Evolutionary conservation across 2,329 filamentous ascomycete species (phyloP).

Genomic region (Coleophoma crateriformis): DNA sequence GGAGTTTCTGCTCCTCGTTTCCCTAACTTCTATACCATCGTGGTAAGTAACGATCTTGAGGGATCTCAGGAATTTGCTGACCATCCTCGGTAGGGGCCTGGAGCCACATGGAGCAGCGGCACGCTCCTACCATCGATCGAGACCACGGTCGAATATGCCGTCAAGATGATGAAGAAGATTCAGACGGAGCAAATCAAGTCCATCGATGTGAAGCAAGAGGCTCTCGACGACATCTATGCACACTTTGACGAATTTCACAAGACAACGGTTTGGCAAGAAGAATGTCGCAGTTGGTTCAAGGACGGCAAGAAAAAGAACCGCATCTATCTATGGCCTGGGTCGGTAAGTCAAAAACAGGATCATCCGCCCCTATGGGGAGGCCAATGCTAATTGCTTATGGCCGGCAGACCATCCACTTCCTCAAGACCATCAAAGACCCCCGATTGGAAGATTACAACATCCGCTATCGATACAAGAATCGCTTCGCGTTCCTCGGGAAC

Average conservation of each 20-base stretch:
- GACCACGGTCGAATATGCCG: slow-evolving; percentile 32
- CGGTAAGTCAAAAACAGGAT: slow-evolving; percentile 27
- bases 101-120: slow-evolving; percentile 38
- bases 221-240: slow-evolving; percentile 25
- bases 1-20: slow-evolving; percentile 14
- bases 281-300: slow-evolving; percentile 21
- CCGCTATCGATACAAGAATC: slow-evolving; percentile 30
- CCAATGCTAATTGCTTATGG: background rate
- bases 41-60: slow-evolving; percentile 4
- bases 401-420: slow-evolving; percentile 37
- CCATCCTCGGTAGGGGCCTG: slow-evolving; percentile 25
- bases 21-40: slow-evolving; percentile 20
- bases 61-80: background rate
- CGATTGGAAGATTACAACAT: slow-evolving; percentile 38
- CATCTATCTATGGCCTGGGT: slow-evolving; percentile 43
- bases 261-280: slow-evolving; percentile 19
- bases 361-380: background rate
- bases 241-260: slow-evolving; percentile 22
- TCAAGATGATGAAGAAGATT: slow-evolving; percentile 34
- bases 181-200: slow-evolving; percentile 29
- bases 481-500: slow-evolving; percentile 33
- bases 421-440: slow-evolving; percentile 32
- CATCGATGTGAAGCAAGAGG: slow-evolving; percentile 29
- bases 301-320: slow-evolving; percentile 30
- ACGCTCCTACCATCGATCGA: slow-evolving; percentile 38